Evolutionary conservation across 805 yeast genomes (phyloP), one percentile per base, ranked within the genome.

Genomic region (Pichia phayaonensis): DNA sequence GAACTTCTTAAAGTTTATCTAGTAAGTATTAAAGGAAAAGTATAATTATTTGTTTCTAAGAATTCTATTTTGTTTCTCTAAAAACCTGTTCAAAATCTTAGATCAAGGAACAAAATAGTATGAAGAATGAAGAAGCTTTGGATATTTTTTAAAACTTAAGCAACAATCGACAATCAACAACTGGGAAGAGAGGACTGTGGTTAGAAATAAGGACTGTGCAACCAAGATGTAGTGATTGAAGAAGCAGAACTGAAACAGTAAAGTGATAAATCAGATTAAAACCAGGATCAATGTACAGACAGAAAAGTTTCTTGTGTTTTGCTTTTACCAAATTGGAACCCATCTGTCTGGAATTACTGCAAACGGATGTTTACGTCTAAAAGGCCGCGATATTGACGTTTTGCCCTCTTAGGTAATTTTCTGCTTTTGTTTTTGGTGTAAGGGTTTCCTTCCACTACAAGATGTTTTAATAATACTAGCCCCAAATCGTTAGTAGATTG

Each of bases 321-420:
- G 20, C 48, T 49, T 49, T 49, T 45, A 20, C 51, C 48, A 44
- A 21, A 44, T 44, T 36, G 38, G 27, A 43, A 13, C 26, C 26
- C 26, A 24, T 41, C n/a, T 34, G 20, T n/a, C 11, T 34, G n/a
- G 12, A 34, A 34, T 34, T 34, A 34, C 38, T n/a, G 12, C 20
- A 34, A 34, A n/a, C 6, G 38, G 38, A 34, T 34, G 38, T 34
- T 34, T 34, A 34, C 38, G 8, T 34, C 38, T 34, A 2, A 20
- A 34, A n/a, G 38, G 11, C 38, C 38, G 38, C 38, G 38, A 11
- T 34, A n/a, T 34, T 34, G 38, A 34, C 38, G 38, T 34, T 34
- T 34, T 34, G 38, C 38, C 38, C 38, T 34, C 20, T 34, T 34
- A 34, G 38, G 38, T 4, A 34, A 34, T 34, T 34, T 34, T n/a